phyloP scores from a whole-genome alignment of 148 eudicot genomes.

The Polygonum maritimum region DNA sequence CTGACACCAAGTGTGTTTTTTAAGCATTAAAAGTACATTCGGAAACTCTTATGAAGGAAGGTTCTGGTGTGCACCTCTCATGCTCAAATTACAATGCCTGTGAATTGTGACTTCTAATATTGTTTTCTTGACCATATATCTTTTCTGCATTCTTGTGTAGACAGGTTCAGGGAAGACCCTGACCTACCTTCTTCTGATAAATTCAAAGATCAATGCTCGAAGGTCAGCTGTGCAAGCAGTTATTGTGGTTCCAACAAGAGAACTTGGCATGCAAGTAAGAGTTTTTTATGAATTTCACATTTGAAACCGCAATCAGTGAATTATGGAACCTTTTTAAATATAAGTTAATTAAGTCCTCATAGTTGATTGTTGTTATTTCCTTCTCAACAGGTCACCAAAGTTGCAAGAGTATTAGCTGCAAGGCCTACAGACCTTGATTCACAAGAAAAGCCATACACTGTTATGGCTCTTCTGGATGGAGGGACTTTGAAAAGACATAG shows the following conservation, averaged over 20 bases:
- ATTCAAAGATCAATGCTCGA: slow-evolving; percentile 52
- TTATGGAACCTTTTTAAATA: not conserved
- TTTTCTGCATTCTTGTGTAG: slow-evolving; percentile 33
- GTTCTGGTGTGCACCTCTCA: not conserved
- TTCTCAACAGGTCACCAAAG: slow-evolving; percentile 61
- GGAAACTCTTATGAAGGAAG: not conserved
- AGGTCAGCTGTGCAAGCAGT: slow-evolving; percentile 84
- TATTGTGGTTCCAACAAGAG: slow-evolving; percentile 88
- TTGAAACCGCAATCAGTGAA: not conserved
- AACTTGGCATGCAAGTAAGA: slow-evolving; percentile 94
- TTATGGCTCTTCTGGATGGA: slow-evolving; percentile 97
- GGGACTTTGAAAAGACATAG: slow-evolving; percentile 82
- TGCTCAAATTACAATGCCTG: slow-evolving; percentile 43
- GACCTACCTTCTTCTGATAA: slow-evolving; percentile 70
- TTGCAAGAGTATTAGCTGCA: slow-evolving; percentile 76
- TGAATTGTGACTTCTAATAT: slow-evolving; percentile 15
- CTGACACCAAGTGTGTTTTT: not conserved
- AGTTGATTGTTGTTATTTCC: not conserved
- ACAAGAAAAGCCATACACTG: slow-evolving; percentile 51
- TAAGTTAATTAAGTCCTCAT: not conserved
- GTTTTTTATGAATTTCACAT: not conserved
- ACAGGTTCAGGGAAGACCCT: slow-evolving; percentile 99
- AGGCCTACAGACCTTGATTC: slow-evolving; percentile 32
- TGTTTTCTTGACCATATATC: not conserved
- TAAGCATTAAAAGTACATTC: not conserved